Base-by-base conservation (phyloP, 2,329 filamentous ascomycete genomes). In the Pestalotiopsis sp. region DNA sequence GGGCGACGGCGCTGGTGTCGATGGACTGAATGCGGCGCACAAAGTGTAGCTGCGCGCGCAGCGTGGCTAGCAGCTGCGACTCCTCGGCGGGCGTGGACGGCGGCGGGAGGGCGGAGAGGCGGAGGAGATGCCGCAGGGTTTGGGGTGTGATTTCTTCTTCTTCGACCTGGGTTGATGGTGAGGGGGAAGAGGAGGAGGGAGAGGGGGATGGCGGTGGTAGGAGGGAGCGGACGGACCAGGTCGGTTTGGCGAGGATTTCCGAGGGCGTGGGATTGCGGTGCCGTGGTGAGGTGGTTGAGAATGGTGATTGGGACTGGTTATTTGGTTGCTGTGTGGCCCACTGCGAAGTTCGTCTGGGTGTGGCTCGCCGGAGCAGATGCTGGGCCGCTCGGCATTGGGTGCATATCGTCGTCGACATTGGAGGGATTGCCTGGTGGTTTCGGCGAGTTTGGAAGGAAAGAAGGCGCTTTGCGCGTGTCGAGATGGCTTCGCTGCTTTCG, bases 41-140 rank as follows among this genome's bases (percentile, higher is more conserved):
- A 77, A 99, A 99, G 76, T 92, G 91, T 0, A 99, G 87, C 78
- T 99, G 96, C 39, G 92, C 90, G 66, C 91, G 87, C 2, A 99
- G 86, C 1, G 91, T 95, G 25, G 86, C 78, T 3, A 97, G 86
- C 89, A 97, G 94, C 31, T 85, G 81, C 0, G 83, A 75, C 78
- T 97, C 92, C 74, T 94, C 91, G 65, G 84, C 84, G 1, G 83
- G 72, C 2, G 85, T 85, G 20, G 85, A 81, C 0, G 95, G 94
- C 1, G 86, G 86, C 0, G 95, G 94, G 0, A 99, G 90, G 14
- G 95, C 95, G 4, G 95, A 97, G 52, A 98, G 90, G 20, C 93
- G 92, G 45, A 98, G 90, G 11, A 98, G 90, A 79, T 98, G 95
- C 74, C 89, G 90, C 0, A 98, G 87, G 78, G 94, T 90, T 59